phyloP scores from a whole-genome alignment of 2,329 filamentous ascomycete genomes.

The Curvularia eragrostidis region DNA sequence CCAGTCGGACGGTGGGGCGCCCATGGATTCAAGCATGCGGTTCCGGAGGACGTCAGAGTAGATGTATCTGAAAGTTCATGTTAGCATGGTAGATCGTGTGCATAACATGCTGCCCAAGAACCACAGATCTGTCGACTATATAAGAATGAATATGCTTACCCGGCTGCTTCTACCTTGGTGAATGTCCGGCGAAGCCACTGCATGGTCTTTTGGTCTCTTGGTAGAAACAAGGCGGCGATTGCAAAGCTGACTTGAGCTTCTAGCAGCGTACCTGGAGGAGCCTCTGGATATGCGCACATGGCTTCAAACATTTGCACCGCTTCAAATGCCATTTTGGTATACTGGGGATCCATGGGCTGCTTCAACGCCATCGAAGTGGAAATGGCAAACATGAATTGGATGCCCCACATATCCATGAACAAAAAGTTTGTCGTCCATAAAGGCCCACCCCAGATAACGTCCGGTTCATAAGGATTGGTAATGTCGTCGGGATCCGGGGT shows the following conservation, averaged over 20 bases:
- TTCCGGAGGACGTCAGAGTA: conserved; percentile 76
- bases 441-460: conserved; percentile 70
- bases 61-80: conserved; percentile 70
- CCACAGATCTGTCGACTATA: background rate
- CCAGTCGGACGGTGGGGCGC: conserved; percentile 76
- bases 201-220: conserved; percentile 72
- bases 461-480: conserved; percentile 74
- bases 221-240: conserved; percentile 80
- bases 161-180: conserved; percentile 76
- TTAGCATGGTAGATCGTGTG: conserved; percentile 14
- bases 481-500: conserved; percentile 68
- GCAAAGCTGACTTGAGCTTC: conserved; percentile 77
- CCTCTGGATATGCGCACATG: conserved; percentile 73
- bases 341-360: conserved; percentile 59
- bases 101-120: background rate
- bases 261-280: conserved; percentile 73
- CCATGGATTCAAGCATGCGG: conserved; percentile 78
- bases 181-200: conserved; percentile 84
- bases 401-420: conserved; percentile 77
- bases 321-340: conserved; percentile 68
- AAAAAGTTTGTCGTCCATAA: conserved; percentile 78
- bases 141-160: conserved; percentile 63
- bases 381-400: conserved; percentile 80
- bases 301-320: conserved; percentile 82
- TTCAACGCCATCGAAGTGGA: conserved; percentile 68